Evolutionary conservation across 164 flowering plant genomes (phyloP).

Genomic region (Kalanchoe fedtschenkoi): DNA sequence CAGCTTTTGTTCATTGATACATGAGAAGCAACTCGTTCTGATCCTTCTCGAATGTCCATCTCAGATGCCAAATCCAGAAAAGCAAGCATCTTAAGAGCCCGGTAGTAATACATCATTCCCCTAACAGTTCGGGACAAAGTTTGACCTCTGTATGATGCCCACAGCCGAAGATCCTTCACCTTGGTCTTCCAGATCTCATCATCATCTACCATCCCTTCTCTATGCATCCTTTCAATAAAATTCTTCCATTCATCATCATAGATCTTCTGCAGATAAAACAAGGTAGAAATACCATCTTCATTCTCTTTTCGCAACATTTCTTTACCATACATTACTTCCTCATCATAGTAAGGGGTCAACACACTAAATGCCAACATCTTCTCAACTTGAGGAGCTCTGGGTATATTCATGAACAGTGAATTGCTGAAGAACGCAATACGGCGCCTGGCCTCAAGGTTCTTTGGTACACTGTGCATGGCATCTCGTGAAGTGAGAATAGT

Average conservation of each 20-base stretch:
- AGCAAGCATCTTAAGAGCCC: slow-evolving; percentile 81
- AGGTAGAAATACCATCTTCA: slow-evolving; percentile 87
- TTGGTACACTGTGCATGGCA: slow-evolving; percentile 71
- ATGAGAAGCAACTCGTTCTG: slow-evolving; percentile 38
- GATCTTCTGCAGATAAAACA: slow-evolving; percentile 85
- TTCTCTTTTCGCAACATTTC: slow-evolving; percentile 54
- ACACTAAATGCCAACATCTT: slow-evolving; percentile 92
- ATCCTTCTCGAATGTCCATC: slow-evolving; percentile 63
- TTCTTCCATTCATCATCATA: slow-evolving; percentile 86
- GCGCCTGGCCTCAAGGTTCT: slow-evolving; percentile 70
- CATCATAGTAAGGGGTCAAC: slow-evolving; percentile 87
- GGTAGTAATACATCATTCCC: slow-evolving; percentile 96
- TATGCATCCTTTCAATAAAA: slow-evolving; percentile 72
- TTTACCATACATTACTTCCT: slow-evolving; percentile 57
- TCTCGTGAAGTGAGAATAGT: slow-evolving; percentile 73
- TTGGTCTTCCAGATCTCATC: slow-evolving; percentile 51
- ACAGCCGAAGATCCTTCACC: slow-evolving; percentile 64
- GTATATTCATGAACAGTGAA: slow-evolving; percentile 95
- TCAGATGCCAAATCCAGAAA: slow-evolving; percentile 91
- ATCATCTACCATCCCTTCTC: slow-evolving; percentile 64
- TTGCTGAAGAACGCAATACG: slow-evolving; percentile 88
- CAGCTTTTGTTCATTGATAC: slow-evolving; percentile 26
- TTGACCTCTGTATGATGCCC: slow-evolving; percentile 98
- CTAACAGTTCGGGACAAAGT: slow-evolving; percentile 89
- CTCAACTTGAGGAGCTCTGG: slow-evolving; percentile 81